Evolutionary conservation across 306 rosid genomes (phyloP).

Genomic region (Ceratonia siliqua): DNA sequence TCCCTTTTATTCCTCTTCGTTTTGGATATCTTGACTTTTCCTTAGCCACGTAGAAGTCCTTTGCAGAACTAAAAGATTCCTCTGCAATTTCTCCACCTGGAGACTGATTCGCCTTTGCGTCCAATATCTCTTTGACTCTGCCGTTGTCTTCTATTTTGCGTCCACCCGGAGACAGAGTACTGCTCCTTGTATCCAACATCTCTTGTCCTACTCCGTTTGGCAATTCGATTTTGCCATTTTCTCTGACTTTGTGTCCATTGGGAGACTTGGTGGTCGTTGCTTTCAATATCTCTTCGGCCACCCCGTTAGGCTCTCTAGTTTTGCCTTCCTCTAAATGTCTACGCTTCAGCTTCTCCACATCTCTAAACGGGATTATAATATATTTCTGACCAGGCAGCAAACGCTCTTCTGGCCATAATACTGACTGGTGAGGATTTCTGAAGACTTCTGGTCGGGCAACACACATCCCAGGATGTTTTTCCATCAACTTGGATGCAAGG

Average conservation of each 20-base stretch:
- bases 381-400: conserved; percentile 73
- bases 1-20: conserved; percentile 48
- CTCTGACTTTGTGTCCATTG: conserved; percentile 25
- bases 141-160: conserved; percentile 19
- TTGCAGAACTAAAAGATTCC: conserved; percentile 43
- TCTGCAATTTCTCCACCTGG: conserved; percentile 26
- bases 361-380: conserved; percentile 43
- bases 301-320: conserved; percentile 8
- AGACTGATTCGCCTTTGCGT: conserved; percentile 12
- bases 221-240: neutral
- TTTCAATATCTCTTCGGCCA: conserved; percentile 26
- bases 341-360: conserved; percentile 56
- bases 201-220: conserved; percentile 17
- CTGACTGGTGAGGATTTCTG: conserved; percentile 58
- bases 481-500: conserved; percentile 57
- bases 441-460: conserved; percentile 68
- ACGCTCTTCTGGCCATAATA: conserved; percentile 50
- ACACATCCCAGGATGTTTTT: conserved; percentile 67
- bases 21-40: conserved; percentile 38
- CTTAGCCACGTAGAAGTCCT: conserved; percentile 43
- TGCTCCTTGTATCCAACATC: neutral
- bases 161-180: conserved; percentile 5
- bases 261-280: conserved; percentile 32
- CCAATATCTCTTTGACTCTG: conserved; percentile 29
- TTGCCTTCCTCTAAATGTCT: conserved; percentile 34